Conservation (phyloP, 78 protist genomes). For the Monosiga brevicollis region DNA sequence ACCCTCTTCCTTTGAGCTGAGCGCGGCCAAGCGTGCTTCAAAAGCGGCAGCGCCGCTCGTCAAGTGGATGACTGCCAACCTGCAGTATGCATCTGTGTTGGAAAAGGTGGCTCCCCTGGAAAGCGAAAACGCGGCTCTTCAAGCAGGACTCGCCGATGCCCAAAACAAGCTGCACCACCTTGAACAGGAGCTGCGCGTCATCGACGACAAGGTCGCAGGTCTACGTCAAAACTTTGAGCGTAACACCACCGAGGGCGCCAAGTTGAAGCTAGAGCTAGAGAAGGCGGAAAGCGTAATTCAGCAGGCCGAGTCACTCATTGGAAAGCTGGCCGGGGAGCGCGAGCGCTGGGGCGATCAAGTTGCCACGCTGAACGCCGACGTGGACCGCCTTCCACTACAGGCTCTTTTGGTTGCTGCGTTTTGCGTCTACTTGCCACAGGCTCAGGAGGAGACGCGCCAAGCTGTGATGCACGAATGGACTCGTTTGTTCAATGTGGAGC, state of each 20-base stretch:
- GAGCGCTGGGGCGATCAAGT: conserved; percentile 54
- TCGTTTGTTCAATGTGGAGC: background rate
- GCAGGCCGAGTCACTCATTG: conserved; percentile 47
- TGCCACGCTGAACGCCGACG: background rate
- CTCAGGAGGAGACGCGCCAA: conserved; percentile 42
- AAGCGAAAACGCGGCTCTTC: conserved; percentile 5
- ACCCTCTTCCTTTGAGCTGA: conserved; percentile 41
- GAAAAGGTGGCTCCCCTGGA: conserved; percentile 29
- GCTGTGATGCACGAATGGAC: background rate
- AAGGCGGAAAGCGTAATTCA: conserved; percentile 24
- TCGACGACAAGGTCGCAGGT: conserved; percentile 41
- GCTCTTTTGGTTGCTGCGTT: conserved; percentile 46
- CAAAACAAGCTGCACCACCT: conserved; percentile 11
- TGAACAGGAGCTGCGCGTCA: conserved; percentile 10
- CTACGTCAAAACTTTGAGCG: conserved; percentile 32
- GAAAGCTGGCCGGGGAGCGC: conserved; percentile 62
- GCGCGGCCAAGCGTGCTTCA: conserved; percentile 34
- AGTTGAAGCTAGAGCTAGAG: conserved; percentile 22
- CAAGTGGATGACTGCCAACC: conserved; percentile 69
- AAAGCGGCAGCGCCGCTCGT: conserved; percentile 77
- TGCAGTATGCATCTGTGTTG: conserved; percentile 35
- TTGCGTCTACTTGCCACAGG: conserved; percentile 41
- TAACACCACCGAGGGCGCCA: conserved; percentile 51
- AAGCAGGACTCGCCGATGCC: background rate
- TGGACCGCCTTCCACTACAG: conserved; percentile 4